Evolutionary conservation across 345 rosid species (phyloP).

Genomic region (Hevea brasiliensis): DNA sequence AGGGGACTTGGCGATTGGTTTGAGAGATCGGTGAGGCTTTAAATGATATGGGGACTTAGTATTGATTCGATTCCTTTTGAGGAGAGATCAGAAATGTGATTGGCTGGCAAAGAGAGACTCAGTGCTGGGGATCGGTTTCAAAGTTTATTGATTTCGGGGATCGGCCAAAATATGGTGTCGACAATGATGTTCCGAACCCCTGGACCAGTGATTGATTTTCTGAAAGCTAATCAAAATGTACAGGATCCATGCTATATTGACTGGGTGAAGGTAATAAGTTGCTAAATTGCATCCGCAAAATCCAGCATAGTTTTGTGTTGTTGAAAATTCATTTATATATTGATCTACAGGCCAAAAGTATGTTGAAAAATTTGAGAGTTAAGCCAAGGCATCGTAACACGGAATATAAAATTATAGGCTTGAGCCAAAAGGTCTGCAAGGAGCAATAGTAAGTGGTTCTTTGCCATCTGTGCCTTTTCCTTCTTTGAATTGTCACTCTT

Average conservation of each 20-base stretch:
- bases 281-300: constrained; percentile 14
- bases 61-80: too few species aligned
- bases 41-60: too few species aligned
- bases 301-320: constrained; percentile 2
- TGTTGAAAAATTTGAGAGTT: constrained; percentile 75
- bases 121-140: too few species aligned
- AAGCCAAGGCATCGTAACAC: constrained; percentile 57
- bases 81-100: too few species aligned
- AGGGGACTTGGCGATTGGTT: too few species aligned
- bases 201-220: constrained; percentile 71
- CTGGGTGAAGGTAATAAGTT: constrained; percentile 63
- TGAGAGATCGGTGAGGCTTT: too few species aligned
- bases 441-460: constrained; percentile 52
- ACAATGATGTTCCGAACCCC: constrained; percentile 75
- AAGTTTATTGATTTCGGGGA: too few species aligned
- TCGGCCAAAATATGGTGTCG: too few species aligned
- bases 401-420: constrained; percentile 73
- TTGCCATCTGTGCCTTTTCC: background rate
- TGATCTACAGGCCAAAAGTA: constrained; percentile 57
- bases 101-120: too few species aligned
- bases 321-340: background rate
- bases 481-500: background rate
- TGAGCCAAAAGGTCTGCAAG: constrained; percentile 75
- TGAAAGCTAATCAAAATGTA: constrained; percentile 60
- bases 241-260: constrained; percentile 51